Conservation (phyloP, 1,284 basidiomycete species). For the Papiliotrema flavescens region DNA sequence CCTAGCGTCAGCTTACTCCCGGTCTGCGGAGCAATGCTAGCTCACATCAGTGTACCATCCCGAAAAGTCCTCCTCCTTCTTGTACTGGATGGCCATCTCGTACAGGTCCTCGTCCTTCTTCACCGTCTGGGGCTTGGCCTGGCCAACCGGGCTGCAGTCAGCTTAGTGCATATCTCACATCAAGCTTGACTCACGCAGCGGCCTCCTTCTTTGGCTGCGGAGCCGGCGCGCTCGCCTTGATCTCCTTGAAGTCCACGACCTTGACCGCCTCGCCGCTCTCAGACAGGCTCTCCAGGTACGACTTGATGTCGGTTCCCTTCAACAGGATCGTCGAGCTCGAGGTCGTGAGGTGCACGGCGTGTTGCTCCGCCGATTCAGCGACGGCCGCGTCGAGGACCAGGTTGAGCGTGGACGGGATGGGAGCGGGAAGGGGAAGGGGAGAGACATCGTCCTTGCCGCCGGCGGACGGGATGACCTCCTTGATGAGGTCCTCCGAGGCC, state of each 20-base stretch:
- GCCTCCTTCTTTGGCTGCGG: conserved; percentile 48
- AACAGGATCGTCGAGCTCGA: conserved; percentile 70
- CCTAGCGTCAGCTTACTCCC: conserved; percentile 53
- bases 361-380: conserved; percentile 55
- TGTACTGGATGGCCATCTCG: conserved; percentile 87
- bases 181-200: conserved; percentile 43
- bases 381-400: conserved; percentile 76
- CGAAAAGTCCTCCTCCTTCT: conserved; percentile 91
- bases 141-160: conserved; percentile 1
- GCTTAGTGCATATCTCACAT: background rate
- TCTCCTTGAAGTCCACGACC: conserved; percentile 65
- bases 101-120: conserved; percentile 80
- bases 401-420: conserved; percentile 70
- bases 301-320: conserved; percentile 66
- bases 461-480: conserved; percentile 67
- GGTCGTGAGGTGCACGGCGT: conserved; percentile 72
- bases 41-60: conserved; percentile 89
- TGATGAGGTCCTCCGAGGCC: conserved; percentile 81
- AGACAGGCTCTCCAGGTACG: conserved; percentile 64
- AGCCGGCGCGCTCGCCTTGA: conserved; percentile 52
- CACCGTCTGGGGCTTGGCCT: conserved; percentile 17
- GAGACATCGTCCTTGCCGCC: conserved; percentile 83
- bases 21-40: background rate
- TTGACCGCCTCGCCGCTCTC: conserved; percentile 29
- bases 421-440: conserved; percentile 65